Evolutionary conservation across 345 rosid species (phyloP), one percentile per base, ranked within the genome.

Genomic region (Citrus hindsii): DNA sequence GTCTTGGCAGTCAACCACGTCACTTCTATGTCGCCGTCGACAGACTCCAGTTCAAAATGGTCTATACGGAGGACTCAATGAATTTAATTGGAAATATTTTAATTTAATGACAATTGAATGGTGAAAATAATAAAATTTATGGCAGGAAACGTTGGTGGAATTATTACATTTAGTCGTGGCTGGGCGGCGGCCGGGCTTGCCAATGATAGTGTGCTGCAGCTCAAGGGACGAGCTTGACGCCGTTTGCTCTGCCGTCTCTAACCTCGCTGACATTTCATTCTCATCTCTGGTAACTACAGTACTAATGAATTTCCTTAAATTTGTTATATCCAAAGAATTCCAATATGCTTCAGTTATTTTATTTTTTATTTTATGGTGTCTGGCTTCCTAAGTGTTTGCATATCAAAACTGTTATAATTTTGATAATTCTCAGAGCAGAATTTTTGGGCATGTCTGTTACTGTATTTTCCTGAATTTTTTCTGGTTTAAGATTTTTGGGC

Each of bases 191-290:
- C 83, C 82, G 62, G 89, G 91, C 71, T 89, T 93, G 63, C 97
- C 98, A 6, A 82, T 91, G 84, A 93, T 91, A 33, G 89, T 93
- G 3, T 93, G 93, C 83, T 95, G 99, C 86, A 91, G 89, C 90
- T 90, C 97, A 16, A 92, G 98, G 4, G 99, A 95, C 81, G 97
- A 91, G 86, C 98, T 95, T 21, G 98, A 95, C 69, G 91, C 96
- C 18, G 91, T 95, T 71, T 93, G 89, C 80, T 91, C 90, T 76
- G 86, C 91, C 27, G 90, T 93, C 69, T 84, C 99, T n/a, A 83
- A 82, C 56, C 95, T 93, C 82, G 88, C 94, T 74, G 87, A 66
- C 90, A 89, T 95, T 76, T 91, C 94, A 42, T 83, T 92, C 21
- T 76, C 90, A 38, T 79, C 88, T 77, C 80, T 93, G 91, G 98